phyloP scores from a whole-genome alignment of 805 yeast species.

The Komagataella populi region DNA sequence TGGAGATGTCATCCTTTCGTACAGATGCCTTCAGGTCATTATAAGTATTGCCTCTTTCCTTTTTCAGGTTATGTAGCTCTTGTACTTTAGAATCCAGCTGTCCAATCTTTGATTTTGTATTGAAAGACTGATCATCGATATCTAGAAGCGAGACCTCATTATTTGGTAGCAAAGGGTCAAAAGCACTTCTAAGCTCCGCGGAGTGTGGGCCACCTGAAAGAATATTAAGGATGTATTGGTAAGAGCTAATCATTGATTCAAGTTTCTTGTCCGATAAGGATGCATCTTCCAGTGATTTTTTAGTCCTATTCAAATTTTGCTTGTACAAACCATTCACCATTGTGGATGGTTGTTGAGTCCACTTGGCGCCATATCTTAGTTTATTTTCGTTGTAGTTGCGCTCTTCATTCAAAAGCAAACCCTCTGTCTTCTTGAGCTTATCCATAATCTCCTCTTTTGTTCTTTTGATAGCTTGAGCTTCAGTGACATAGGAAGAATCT shows the following conservation, averaged over 20 bases:
- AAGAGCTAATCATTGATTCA: slow-evolving; percentile 29
- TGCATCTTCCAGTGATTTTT: slow-evolving; percentile 49
- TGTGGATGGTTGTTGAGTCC: slow-evolving; percentile 16
- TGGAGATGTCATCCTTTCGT: slow-evolving; percentile 77
- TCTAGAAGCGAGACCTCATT: slow-evolving; percentile 41
- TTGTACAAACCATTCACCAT: slow-evolving; percentile 15
- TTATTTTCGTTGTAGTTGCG: slow-evolving; percentile 18
- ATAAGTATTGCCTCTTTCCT: slow-evolving; percentile 48
- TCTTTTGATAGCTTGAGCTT: slow-evolving; percentile 16
- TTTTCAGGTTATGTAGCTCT: slow-evolving; percentile 46
- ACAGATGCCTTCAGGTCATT: slow-evolving; percentile 55
- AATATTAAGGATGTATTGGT: slow-evolving; percentile 25
- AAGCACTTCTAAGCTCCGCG: slow-evolving; percentile 21
- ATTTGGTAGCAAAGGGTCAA: slow-evolving; percentile 6
- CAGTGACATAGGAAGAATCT: slow-evolving; percentile 7
- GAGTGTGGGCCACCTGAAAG: slow-evolving; percentile 31
- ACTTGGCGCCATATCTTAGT: slow-evolving; percentile 19
- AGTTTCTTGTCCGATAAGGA: slow-evolving; percentile 43
- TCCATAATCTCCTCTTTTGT: slow-evolving; percentile 23
- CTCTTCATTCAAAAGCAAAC: slow-evolving; percentile 19
- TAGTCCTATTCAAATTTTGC: slow-evolving; percentile 42
- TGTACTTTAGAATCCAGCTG: slow-evolving; percentile 42
- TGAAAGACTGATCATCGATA: slow-evolving; percentile 36
- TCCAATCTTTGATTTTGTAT: slow-evolving; percentile 24
- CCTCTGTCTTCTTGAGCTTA: slow-evolving; percentile 21